Evolutionary conservation across 2,329 filamentous ascomycete species (phyloP), one percentile per base, ranked within the genome.

Genomic region (Diaporthe humulicola): DNA sequence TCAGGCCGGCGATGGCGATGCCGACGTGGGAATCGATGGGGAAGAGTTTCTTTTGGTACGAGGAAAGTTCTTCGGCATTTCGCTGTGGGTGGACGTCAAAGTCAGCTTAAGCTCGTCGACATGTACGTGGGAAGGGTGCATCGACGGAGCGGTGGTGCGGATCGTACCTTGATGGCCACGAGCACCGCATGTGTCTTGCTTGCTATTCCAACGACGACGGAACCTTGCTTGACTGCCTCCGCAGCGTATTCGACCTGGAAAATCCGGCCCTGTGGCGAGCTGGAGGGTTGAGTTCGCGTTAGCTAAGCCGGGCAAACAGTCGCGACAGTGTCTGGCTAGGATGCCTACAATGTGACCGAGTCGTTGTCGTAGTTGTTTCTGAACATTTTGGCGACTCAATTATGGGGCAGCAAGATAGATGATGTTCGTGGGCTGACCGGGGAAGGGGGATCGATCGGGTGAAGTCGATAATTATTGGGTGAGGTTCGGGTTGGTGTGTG

Each of bases 281-380:
- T 98, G 82, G 74, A 64, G 73, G 76, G 74, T 75, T 73, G 79
- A 75, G 75, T 79, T 73, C 79, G 78, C 69, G 74, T 82, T 81
- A 79, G 79, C 75, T 73, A 76, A 82, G 79, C 77, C 74, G 45
- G 74, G 76, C 71, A 76, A 67, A 69, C 50, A 60, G 58, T 75
- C 70, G 74, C 60, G 72, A 72, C 79, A 77, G 71, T 74, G 75
- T 75, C 75, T 76, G 74, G 74, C 72, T 76, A 73, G 58, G 64
- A 28, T 33, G 87, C 93, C 87, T 90, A 98, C 95, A 98, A 99
- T 87, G 97, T 99, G 87, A 98, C 96, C 78, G 96, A 98, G 87
- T 99, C 97, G 92, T 99, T 99, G 89, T 99, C 97, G 90, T 99
- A 99, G 88, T 98, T 98, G 90, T 99, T 99, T 87, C 97, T 92